phyloP scores from a whole-genome alignment of 805 yeast species.

The Sugiyamaella boreocaroliniensis region DNA sequence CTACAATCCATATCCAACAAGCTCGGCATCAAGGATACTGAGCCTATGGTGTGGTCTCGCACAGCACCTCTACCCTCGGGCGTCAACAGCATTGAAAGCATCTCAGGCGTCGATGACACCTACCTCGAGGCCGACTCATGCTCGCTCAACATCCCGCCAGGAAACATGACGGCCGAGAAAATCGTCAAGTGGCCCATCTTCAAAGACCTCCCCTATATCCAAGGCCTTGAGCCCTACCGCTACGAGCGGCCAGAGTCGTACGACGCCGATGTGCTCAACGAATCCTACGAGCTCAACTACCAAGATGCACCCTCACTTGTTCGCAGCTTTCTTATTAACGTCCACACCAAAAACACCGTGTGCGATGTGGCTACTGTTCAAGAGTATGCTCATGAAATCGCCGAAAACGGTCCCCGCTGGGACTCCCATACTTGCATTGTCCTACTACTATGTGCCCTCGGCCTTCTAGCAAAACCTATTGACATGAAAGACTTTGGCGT shows the following conservation, averaged over 20 bases:
- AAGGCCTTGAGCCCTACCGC: constrained; percentile 1
- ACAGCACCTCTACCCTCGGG: not conserved
- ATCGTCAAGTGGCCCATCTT: constrained; percentile 14
- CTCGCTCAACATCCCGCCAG: constrained; percentile 13
- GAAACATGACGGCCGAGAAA: constrained; percentile 13
- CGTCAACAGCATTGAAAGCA: not conserved
- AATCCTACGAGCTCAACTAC: constrained; percentile 5
- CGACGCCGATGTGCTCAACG: constrained; percentile 8
- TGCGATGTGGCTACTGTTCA: constrained; percentile 14
- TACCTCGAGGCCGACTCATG: constrained; percentile 12
- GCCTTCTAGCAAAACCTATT: constrained; percentile 9
- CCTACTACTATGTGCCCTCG: constrained; percentile 13
- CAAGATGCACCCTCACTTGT: constrained; percentile 13
- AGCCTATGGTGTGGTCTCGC: not conserved
- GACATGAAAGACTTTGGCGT: constrained; percentile 8
- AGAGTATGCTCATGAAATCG: constrained; percentile 10
- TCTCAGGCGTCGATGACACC: constrained; percentile 3
- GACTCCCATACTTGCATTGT: constrained; percentile 13
- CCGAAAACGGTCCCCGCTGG: constrained; percentile 13
- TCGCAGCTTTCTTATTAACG: constrained; percentile 8
- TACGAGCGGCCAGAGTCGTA: constrained; percentile 4
- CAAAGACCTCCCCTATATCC: constrained; percentile 5
- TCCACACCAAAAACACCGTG: constrained; percentile 17
- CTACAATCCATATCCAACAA: constrained; percentile 9
- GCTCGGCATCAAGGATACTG: constrained; percentile 1